phyloP scores from a whole-genome alignment of 148 eudicot genomes.

The Vaccinium darrowii region DNA sequence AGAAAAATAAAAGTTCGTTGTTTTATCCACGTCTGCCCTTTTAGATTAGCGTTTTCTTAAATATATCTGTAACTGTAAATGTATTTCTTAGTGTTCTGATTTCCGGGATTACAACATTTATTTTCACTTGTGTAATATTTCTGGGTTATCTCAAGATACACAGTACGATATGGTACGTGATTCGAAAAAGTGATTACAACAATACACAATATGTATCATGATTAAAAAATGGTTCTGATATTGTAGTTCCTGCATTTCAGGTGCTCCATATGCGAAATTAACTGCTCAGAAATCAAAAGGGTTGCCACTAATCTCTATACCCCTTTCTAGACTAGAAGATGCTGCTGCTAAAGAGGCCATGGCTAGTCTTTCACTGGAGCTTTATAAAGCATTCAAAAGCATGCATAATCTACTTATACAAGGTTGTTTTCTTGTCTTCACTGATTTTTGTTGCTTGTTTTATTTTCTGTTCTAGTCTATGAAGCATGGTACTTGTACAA shows the following conservation, averaged over 20 bases:
- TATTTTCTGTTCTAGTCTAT: background rate
- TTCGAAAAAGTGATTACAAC: background rate
- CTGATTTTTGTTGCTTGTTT: background rate
- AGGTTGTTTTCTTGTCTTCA: slow-evolving; percentile 33
- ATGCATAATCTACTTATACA: slow-evolving; percentile 36
- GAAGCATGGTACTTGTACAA: background rate
- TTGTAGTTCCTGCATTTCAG: slow-evolving; percentile 26
- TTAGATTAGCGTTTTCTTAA: too few relatives aligned
- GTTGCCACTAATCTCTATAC: slow-evolving; percentile 67
- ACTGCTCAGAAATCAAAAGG: slow-evolving; percentile 87
- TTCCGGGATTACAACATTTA: too few relatives aligned
- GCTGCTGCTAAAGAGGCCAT: slow-evolving; percentile 67
- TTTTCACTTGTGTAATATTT: background rate
- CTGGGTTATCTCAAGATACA: background rate
- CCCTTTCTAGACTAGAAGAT: slow-evolving; percentile 54
- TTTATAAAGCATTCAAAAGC: slow-evolving; percentile 52
- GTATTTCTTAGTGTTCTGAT: too few relatives aligned
- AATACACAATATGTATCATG: background rate
- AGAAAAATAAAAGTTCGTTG: too few relatives aligned
- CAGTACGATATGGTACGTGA: background rate
- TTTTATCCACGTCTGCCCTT: too few relatives aligned
- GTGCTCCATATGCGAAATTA: slow-evolving; percentile 64
- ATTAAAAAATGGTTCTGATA: background rate
- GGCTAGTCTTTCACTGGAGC: slow-evolving; percentile 65
- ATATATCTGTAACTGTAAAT: too few relatives aligned